phyloP scores from a whole-genome alignment of 371 early-diverging fungal species.

The Paraphysoderma sedebokerense region DNA sequence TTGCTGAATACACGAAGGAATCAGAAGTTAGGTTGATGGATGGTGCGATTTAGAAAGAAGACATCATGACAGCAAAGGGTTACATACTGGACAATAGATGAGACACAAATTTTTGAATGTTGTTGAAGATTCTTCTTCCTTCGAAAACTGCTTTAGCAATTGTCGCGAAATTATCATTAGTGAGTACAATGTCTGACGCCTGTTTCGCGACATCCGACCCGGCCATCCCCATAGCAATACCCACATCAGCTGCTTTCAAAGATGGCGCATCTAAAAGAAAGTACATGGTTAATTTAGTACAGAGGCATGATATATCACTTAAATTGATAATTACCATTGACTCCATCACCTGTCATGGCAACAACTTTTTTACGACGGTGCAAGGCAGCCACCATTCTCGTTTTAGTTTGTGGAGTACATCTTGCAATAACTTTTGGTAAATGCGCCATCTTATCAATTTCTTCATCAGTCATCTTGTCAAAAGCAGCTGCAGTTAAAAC shows the following conservation, averaged over 20 bases:
- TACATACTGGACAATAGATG: conserved; percentile 78
- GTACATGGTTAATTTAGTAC: too few species aligned
- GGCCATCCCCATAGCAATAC: conserved; percentile 78
- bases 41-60: too few species aligned
- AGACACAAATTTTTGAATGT: conserved; percentile 79
- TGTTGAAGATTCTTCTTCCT: conserved; percentile 72
- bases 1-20: too few species aligned
- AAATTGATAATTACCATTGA: conserved; percentile 40
- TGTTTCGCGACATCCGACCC: conserved; percentile 86
- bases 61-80: too few species aligned
- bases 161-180: conserved; percentile 71
- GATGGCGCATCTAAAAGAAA: conserved; percentile 86
- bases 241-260: conserved; percentile 76
- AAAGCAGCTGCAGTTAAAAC: conserved; percentile 53
- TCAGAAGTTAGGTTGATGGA: too few species aligned
- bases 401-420: conserved; percentile 88
- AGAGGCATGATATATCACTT: too few species aligned
- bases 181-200: conserved; percentile 74
- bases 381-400: conserved; percentile 86
- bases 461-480: conserved; percentile 58
- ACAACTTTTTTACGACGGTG: conserved; percentile 53
- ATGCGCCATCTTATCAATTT: conserved; percentile 51
- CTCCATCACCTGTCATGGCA: conserved; percentile 80
- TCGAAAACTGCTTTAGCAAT: conserved; percentile 68
- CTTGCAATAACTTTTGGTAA: conserved; percentile 86